These are phyloP conservation scores for Termitomyces sp. DNA, from an alignment of 768 basidiomycete genomes.

Conservation along the genomic window DNA sequence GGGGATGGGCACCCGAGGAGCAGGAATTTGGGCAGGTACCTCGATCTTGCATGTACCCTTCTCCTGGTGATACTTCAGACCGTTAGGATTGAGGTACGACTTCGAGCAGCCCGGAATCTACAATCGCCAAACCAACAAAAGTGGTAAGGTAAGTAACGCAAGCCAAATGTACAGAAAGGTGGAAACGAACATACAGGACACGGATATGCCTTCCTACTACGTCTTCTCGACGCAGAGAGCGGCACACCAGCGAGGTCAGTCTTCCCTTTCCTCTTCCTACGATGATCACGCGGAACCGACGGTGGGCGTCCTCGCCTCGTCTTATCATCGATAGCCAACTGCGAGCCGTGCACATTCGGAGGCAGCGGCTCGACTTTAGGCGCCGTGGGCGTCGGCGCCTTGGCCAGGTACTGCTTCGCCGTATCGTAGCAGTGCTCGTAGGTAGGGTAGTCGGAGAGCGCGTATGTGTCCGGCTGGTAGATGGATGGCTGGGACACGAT, in stretches of 20 bases:
- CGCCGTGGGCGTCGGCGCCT: too few relatives aligned
- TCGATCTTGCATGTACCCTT: slow-evolving; percentile 60
- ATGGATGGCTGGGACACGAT: background rate
- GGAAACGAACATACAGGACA: slow-evolving; percentile 39
- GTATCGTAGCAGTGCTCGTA: slow-evolving; percentile 21
- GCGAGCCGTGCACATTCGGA: background rate
- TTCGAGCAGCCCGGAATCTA: slow-evolving; percentile 52
- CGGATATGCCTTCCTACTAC: slow-evolving; percentile 42
- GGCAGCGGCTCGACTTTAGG: too few relatives aligned
- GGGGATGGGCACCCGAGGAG: background rate
- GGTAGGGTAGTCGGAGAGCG: slow-evolving; percentile 14
- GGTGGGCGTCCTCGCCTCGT: background rate
- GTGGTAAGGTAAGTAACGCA: background rate
- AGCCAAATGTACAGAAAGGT: background rate
- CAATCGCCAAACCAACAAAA: background rate
- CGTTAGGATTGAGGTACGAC: slow-evolving; percentile 65
- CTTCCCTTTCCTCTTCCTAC: slow-evolving; percentile 4
- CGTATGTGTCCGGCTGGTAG: slow-evolving; percentile 10
- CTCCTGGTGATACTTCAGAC: slow-evolving; percentile 64
- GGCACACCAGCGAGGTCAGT: background rate
- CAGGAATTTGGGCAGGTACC: background rate
- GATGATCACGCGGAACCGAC: background rate
- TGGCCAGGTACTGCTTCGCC: slow-evolving; percentile 4
- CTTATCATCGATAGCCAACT: background rate
- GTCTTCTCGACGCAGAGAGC: slow-evolving; percentile 7